Percentiles rank a stretch among this genome's conserved stretches.
Conservation (phyloP, 495 filamentous ascomycete species). For the Daldinia caldariorum region DNA sequence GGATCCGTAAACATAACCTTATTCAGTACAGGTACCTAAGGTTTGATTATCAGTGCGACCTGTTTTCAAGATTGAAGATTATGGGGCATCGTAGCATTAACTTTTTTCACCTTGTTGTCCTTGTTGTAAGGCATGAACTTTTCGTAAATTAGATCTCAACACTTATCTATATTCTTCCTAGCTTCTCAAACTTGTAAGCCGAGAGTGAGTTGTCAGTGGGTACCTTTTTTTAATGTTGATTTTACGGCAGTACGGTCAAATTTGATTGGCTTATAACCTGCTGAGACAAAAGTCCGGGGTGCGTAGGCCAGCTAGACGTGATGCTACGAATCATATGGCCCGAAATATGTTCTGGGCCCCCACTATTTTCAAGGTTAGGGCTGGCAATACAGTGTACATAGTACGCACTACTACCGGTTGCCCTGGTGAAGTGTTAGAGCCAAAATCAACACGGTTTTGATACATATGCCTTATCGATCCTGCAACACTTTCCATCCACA, state of each 20-base stretch:
- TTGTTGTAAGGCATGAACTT: neutral
- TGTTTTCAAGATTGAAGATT: neutral
- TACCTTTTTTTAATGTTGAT: conserved; percentile 12
- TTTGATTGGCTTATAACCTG: conserved; percentile 12
- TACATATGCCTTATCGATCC: conserved; percentile 9
- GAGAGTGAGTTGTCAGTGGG: conserved; percentile 1
- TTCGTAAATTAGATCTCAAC: neutral
- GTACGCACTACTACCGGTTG: conserved; percentile 28
- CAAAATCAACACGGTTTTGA: conserved; percentile 34
- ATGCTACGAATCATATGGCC: conserved; percentile 15
- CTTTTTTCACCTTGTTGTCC: neutral
- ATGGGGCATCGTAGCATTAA: neutral
- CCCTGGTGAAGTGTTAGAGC: conserved; percentile 21
- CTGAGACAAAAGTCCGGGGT: conserved; percentile 33
- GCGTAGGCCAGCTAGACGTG: conserved; percentile 1
- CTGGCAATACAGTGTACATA: conserved; percentile 1
- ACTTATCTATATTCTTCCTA: neutral
- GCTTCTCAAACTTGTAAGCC: neutral
- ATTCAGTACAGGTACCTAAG: too few relatives aligned
- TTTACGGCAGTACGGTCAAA: neutral
- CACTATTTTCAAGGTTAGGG: conserved; percentile 12
- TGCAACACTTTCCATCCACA: conserved; percentile 4
- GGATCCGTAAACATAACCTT: too few relatives aligned
- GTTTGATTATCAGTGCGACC: neutral
- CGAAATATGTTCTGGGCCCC: conserved; percentile 18